Percentiles rank a stretch among this genome's conserved stretches.
These are phyloP conservation scores for Cochlearia excelsa DNA, from an alignment of 345 rosid genomes.

Conservation along the genomic window DNA sequence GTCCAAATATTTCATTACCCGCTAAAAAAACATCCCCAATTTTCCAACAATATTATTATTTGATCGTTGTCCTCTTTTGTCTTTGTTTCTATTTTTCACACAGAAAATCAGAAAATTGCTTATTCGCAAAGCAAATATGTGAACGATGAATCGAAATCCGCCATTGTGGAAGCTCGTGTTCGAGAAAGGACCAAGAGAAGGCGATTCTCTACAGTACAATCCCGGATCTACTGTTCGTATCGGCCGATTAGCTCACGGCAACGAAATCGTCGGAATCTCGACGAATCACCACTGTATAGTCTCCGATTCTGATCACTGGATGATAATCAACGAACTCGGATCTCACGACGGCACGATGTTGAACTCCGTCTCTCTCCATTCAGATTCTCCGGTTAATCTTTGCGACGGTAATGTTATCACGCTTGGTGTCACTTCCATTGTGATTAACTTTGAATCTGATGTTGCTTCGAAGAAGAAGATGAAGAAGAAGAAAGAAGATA, in stretches of 20 bases:
- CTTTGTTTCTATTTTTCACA: no score
- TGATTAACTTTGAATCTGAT: constrained; percentile 35
- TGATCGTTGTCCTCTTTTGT: no score
- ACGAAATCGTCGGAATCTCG: constrained; percentile 72
- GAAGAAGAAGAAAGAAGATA: no score
- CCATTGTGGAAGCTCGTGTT: constrained; percentile 48
- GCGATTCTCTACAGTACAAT: constrained; percentile 54
- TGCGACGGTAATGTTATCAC: constrained; percentile 59
- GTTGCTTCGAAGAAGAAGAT: constrained; percentile 19
- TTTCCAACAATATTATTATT: no score
- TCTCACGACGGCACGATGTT: constrained; percentile 82
- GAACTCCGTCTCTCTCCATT: constrained; percentile 44
- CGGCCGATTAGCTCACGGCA: constrained; percentile 77
- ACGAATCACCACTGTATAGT: constrained; percentile 66
- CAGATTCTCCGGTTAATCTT: constrained; percentile 44
- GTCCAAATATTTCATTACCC: no score
- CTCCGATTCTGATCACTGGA: constrained; percentile 59
- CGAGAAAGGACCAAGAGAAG: constrained; percentile 61
- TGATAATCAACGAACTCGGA: constrained; percentile 58
- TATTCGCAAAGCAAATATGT: no score
- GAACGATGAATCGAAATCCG: constrained; percentile 40
- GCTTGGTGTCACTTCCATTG: constrained; percentile 66
- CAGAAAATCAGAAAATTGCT: no score
- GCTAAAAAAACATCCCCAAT: no score
- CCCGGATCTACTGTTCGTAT: constrained; percentile 50